These are phyloP conservation scores for Ogataea polymorpha DNA, from an alignment of 805 yeast genomes.

Conservation along the genomic window DNA sequence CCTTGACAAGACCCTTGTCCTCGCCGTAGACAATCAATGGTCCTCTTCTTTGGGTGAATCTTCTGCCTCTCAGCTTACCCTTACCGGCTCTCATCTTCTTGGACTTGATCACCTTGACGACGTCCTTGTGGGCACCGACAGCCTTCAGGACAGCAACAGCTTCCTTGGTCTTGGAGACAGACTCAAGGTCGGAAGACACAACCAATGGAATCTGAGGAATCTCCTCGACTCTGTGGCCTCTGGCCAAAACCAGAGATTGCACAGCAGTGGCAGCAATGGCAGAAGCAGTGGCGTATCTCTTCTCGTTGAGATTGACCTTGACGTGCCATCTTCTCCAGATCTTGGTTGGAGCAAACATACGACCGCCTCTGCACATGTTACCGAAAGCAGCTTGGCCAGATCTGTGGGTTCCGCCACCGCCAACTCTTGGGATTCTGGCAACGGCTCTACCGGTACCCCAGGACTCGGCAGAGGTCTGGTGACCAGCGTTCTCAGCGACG, in stretches of 20 bases:
- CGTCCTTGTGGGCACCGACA: slow-evolving; percentile 98
- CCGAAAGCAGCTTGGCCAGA: slow-evolving; percentile 99
- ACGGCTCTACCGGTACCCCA: slow-evolving; percentile 99
- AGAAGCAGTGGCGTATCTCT: slow-evolving; percentile 99
- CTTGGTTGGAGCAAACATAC: slow-evolving; percentile 99
- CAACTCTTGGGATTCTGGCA: slow-evolving; percentile 99
- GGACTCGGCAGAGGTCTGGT: slow-evolving; percentile 99
- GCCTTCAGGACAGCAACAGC: slow-evolving; percentile 98
- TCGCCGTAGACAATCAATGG: slow-evolving; percentile 97
- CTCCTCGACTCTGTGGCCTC: slow-evolving; percentile 99
- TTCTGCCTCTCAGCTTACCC: slow-evolving; percentile 99
- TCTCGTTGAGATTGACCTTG: slow-evolving; percentile 99
- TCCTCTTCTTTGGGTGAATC: slow-evolving; percentile 99
- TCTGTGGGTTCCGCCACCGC: slow-evolving; percentile 99
- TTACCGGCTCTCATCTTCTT: slow-evolving; percentile 99
- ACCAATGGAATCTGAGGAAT: slow-evolving; percentile 98
- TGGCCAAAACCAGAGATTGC: slow-evolving; percentile 96
- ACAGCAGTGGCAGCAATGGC: slow-evolving; percentile 99
- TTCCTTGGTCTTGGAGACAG: slow-evolving; percentile 94
- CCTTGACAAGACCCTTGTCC: slow-evolving; percentile 97
- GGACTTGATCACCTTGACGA: slow-evolving; percentile 96
- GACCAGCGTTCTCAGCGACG: slow-evolving; percentile 98
- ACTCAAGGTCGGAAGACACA: slow-evolving; percentile 89
- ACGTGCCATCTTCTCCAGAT: slow-evolving; percentile 99
- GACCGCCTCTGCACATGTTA: slow-evolving; percentile 99